Evolutionary conservation across 2,329 filamentous ascomycete species (phyloP), one percentile per base, ranked within the genome.

Genomic region (Ceratocystis ficicola): DNA sequence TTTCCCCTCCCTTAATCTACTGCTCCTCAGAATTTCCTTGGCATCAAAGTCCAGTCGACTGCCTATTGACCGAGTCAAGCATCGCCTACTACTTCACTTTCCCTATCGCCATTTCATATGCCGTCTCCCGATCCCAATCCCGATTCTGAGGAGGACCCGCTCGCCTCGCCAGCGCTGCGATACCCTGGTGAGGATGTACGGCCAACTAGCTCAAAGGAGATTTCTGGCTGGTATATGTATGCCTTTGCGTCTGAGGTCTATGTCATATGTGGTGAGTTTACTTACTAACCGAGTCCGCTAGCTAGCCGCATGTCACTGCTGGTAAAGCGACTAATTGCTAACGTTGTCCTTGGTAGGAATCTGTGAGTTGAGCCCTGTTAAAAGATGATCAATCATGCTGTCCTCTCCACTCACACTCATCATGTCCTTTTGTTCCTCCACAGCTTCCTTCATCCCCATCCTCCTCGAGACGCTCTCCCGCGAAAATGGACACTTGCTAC

Each of bases 241-340:
- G 89, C 89, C 52, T 97, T 95, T 81, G 94, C 94, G 28, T 91
- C 93, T 22, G 94, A 99, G 77, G 93, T 95, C 65, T 97, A 96
- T 74, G 90, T 95, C 17, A 89, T 97, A 66, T 97, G 94, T 75
- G 76, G 92, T 89, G 75, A 73, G 85, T 78, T 41, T 36, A 36
- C 36, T 41, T 36, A 36, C 36, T 15, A 41, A 41, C 12, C 10
- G 3, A 41, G 12, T 41, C 36, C 36, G 36, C 36, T 28, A 48
- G 46, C 30, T 59, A 15, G 8, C 8, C 22, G 50, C 17, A 20
- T 25, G 3, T 32, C 28, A 15, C 55, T 15, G 20, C 46, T 7
- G 10, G 60, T 7, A 48, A 48, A 20, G 12, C 17, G 22, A 44
- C 22, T 44, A 36, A 64, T 68, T 44, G 30, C 62, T 66, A 66